These are phyloP conservation scores for Berkeleyomyces basicola DNA, from an alignment of 2,329 filamentous ascomycete species.

Conservation along the genomic window DNA sequence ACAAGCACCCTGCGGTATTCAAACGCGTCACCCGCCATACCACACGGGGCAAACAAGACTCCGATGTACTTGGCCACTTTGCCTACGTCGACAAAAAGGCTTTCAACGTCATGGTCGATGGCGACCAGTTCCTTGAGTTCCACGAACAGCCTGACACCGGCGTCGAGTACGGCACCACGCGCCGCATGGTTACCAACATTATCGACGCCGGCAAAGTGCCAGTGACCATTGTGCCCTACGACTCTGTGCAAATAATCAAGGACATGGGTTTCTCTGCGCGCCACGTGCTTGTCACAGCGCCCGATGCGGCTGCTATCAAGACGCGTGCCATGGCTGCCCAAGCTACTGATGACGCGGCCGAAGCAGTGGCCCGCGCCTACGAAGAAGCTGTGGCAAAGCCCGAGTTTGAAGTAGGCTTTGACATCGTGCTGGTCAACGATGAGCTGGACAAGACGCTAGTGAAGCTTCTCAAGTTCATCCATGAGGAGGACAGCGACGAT, in stretches of 20 bases:
- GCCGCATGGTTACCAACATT: conserved; percentile 34
- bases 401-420: conserved; percentile 10
- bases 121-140: conserved; percentile 42
- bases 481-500: conserved; percentile 10
- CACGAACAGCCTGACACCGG: conserved; percentile 31
- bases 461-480: conserved; percentile 19
- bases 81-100: conserved; percentile 39
- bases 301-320: conserved; percentile 16
- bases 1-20: conserved; percentile 49
- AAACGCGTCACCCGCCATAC: conserved; percentile 39
- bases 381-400: conserved; percentile 17
- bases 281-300: conserved; percentile 35
- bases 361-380: conserved; percentile 3
- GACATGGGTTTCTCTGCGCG: conserved; percentile 40
- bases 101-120: conserved; percentile 42
- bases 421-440: conserved; percentile 17
- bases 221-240: conserved; percentile 23
- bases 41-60: conserved; percentile 31
- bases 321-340: conserved; percentile 1
- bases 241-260: conserved; percentile 32
- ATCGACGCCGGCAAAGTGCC: conserved; percentile 42
- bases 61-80: conserved; percentile 36
- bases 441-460: conserved; percentile 17
- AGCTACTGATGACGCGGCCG: neutral
- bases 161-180: conserved; percentile 36